Conservation (phyloP, 257 asterid species). For the Solanum raphanifolium region DNA sequence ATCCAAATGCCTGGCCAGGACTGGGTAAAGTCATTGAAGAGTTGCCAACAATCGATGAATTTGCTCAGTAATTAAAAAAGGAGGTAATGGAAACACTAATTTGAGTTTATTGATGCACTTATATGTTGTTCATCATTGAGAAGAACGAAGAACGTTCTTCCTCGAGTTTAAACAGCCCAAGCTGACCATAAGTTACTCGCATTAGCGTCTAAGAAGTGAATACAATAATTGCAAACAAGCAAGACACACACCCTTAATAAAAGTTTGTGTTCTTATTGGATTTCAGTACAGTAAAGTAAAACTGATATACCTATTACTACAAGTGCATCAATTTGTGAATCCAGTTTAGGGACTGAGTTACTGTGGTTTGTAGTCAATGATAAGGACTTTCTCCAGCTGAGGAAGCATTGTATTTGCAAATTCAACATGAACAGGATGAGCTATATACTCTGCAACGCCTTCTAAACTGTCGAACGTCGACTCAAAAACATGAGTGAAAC, state of each 20-base stretch:
- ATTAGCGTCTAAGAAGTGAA: neutral
- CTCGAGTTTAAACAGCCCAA: neutral
- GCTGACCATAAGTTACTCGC: neutral
- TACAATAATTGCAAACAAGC: neutral
- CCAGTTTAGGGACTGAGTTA: constrained; percentile 23
- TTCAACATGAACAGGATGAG: constrained; percentile 54
- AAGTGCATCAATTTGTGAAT: neutral
- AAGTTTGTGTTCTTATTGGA: neutral
- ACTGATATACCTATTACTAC: neutral
- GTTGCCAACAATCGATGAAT: neutral
- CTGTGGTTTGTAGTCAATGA: constrained; percentile 66
- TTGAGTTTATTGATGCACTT: neutral
- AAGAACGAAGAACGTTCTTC: neutral
- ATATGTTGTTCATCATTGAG: neutral
- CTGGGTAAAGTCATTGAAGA: neutral
- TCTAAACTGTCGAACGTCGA: constrained; percentile 67
- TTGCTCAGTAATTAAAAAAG: neutral
- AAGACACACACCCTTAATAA: neutral
- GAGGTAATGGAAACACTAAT: neutral
- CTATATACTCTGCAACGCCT: constrained; percentile 63
- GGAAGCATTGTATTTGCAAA: constrained; percentile 41
- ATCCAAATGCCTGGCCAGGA: neutral
- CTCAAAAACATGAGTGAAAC: constrained; percentile 86
- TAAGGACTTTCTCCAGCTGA: constrained; percentile 53
- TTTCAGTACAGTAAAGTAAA: neutral